phyloP scores from a whole-genome alignment of 768 basidiomycete genomes.

The Agaricus subrufescens region DNA sequence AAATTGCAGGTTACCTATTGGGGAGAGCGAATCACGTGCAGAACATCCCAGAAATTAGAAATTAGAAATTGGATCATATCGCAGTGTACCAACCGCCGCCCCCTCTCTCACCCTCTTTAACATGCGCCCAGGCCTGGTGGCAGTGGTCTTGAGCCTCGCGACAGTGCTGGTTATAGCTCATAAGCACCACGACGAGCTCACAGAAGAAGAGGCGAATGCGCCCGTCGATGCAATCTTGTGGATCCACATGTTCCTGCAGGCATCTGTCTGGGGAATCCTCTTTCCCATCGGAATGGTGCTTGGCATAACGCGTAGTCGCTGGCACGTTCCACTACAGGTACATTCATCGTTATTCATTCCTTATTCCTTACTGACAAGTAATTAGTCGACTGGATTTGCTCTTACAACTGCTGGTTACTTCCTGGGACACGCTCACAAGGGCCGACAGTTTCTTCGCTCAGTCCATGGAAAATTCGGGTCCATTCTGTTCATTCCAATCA shows the following conservation, averaged over 20 bases:
- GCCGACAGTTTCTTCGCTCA: conserved; percentile 69
- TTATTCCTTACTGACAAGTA: neutral
- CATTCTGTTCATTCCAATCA: conserved; percentile 60
- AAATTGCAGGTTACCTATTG: neutral
- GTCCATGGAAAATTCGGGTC: conserved; percentile 69
- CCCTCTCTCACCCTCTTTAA: neutral
- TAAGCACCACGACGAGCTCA: conserved; percentile 54
- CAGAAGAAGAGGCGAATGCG: conserved; percentile 57
- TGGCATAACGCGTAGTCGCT: conserved; percentile 72
- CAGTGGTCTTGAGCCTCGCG: conserved; percentile 1
- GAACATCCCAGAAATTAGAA: neutral
- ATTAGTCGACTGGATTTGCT: conserved; percentile 59
- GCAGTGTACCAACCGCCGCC: neutral
- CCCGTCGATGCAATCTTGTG: conserved; percentile 77
- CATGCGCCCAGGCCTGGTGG: conserved; percentile 1
- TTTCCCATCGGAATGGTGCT: conserved; percentile 85
- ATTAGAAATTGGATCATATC: too few species aligned
- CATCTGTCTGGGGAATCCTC: conserved; percentile 75
- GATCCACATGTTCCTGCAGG: conserved; percentile 81
- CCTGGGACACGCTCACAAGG: conserved; percentile 84
- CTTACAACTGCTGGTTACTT: conserved; percentile 71
- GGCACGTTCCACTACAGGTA: conserved; percentile 89
- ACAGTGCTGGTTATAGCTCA: conserved; percentile 38
- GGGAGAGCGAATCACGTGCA: neutral
- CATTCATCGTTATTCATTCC: conserved; percentile 12